These are phyloP conservation scores for Patellaria atrata DNA, from an alignment of 495 filamentous ascomycete genomes.

Conservation along the genomic window DNA sequence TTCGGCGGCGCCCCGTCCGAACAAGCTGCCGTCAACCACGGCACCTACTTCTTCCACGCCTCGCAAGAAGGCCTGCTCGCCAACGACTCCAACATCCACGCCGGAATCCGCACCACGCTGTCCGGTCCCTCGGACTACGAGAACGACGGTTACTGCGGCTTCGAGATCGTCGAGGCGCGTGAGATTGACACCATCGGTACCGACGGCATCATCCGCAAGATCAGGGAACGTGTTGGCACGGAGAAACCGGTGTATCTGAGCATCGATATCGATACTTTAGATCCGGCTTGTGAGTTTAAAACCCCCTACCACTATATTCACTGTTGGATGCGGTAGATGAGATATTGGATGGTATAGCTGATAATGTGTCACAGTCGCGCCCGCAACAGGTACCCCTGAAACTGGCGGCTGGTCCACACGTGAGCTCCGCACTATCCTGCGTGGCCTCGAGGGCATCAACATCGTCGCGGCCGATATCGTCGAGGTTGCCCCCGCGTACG, in stretches of 20 bases:
- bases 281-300: conserved; percentile 68
- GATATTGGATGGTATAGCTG: no score
- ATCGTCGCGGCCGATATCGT: conserved; percentile 73
- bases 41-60: conserved; percentile 65
- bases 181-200: conserved; percentile 66
- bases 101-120: conserved; percentile 68
- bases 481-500: conserved; percentile 77
- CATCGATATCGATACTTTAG: conserved; percentile 80
- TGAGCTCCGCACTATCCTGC: conserved; percentile 57
- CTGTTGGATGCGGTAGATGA: neutral
- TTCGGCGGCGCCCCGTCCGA: conserved; percentile 49
- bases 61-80: conserved; percentile 57
- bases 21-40: conserved; percentile 66
- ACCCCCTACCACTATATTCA: no score
- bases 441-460: conserved; percentile 61
- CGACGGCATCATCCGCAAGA: conserved; percentile 58
- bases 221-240: conserved; percentile 57
- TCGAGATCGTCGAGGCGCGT: conserved; percentile 63
- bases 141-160: conserved; percentile 74
- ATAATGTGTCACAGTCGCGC: conserved; percentile 39
- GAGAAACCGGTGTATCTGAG: conserved; percentile 65
- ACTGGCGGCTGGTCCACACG: conserved; percentile 78
- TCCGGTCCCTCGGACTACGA: conserved; percentile 58
- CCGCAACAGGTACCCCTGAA: conserved; percentile 76
- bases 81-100: conserved; percentile 76